Base-by-base conservation (phyloP, 306 rosid species). In the Rosa persica region DNA sequence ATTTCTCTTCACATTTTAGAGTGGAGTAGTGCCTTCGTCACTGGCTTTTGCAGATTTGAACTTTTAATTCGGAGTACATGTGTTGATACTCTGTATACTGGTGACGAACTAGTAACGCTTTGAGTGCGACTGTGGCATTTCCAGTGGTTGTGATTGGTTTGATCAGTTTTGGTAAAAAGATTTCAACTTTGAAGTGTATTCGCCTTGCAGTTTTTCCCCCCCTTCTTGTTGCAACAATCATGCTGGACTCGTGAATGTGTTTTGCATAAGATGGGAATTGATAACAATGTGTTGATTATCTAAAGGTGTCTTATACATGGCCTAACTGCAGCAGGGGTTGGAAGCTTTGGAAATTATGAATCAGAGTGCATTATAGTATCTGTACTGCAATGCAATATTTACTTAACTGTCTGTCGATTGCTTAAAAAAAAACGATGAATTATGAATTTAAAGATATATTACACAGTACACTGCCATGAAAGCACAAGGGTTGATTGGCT, bases 1-100 rank as follows among this genome's bases (percentile, higher is more conserved):
- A 78, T 75, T 81, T 71, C 15, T 87, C 48, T 49, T 27, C 55
- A 55, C 15, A 52, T 61, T 23, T 80, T 44, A 58, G 76, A 70
- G 62, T 74, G 74, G 54, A 72, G 77, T 54, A 42, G 66, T n/a
- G 77, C 25, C 36, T 76, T 80, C 75, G 34, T 25, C 5, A 12
- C 70, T 74, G 73, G 13, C 44, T n/a, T 75, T 27, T 70, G 16
- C 49, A 9, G 23, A 57, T 79, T 76, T 69, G 57, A 73, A 65
- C 67, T 34, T 73, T 69, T 81, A 62, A 19, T 61, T 77, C 4
- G 48, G 20, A 75, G 76, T 75, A 80, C 54, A 78, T 67, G 74
- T 74, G 55, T 38, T 62, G 8, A 47, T 77, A 22, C 11, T 8
- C 23, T 64, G 42, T 62, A 39, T 23, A 3, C 30, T 15, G 6